phyloP scores from a whole-genome alignment of 2,329 filamentous ascomycete species.

The Trichophyton mentagrophytes region DNA sequence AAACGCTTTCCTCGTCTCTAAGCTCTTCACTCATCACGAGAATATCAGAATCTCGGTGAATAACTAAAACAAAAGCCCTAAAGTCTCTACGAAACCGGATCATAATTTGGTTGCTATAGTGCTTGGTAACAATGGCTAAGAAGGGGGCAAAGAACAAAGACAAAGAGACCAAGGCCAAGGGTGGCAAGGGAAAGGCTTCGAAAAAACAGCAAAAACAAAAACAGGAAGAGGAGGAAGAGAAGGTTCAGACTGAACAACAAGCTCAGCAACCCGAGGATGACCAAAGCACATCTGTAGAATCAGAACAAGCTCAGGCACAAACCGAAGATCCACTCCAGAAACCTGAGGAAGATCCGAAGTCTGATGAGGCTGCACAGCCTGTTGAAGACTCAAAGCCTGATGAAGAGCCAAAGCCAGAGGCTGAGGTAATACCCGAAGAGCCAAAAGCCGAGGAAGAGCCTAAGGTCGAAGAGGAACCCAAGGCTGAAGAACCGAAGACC shows the following conservation, averaged over 20 bases:
- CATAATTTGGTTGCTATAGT: not conserved
- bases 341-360: not conserved
- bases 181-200: constrained; percentile 9
- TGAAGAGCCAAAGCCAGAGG: not conserved
- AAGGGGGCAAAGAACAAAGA: constrained; percentile 9
- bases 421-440: not conserved
- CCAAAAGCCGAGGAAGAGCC: not conserved
- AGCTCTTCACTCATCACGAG: not conserved
- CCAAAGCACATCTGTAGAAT: not conserved
- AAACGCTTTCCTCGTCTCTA: not conserved
- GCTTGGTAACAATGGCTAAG: constrained; percentile 7
- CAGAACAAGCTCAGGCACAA: constrained; percentile 7
- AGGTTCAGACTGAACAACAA: not conserved
- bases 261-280: not conserved
- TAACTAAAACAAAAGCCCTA: not conserved
- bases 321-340: not conserved
- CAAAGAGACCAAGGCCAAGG: constrained; percentile 10
- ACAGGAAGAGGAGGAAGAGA: constrained; percentile 5
- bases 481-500: not conserved
- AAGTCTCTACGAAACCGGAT: not conserved
- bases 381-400: not conserved
- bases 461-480: not conserved
- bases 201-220: constrained; percentile 10
- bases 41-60: not conserved
- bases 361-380: not conserved